Conservation (phyloP, 1,139 yeast genomes). For the Saccharomyces hybrid region DNA sequence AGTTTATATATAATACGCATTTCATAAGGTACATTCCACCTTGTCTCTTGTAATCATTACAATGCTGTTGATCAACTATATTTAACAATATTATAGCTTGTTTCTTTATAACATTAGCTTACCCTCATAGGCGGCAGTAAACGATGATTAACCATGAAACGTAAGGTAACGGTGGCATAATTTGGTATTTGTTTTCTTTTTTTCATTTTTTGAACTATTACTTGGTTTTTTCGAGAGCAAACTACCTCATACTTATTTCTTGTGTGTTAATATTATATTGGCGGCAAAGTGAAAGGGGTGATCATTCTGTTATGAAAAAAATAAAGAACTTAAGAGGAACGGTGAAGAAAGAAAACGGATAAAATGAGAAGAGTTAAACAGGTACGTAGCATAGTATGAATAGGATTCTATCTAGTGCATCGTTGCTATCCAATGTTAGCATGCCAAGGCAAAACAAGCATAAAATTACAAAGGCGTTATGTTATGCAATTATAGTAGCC, state of each 20-base stretch:
- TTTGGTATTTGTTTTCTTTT: no score
- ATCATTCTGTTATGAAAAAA: neutral
- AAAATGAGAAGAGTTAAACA: neutral
- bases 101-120: neutral
- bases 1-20: neutral
- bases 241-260: neutral
- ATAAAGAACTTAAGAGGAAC: neutral
- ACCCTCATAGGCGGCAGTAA: neutral
- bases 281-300: neutral
- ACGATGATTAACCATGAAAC: neutral
- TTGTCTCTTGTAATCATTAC: neutral
- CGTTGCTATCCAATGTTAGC: neutral
- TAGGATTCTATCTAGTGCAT: neutral
- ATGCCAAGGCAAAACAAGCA: neutral
- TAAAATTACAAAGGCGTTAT: conserved; percentile 5
- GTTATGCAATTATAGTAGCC: conserved; percentile 33
- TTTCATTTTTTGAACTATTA: neutral
- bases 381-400: neutral
- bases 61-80: neutral
- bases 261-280: neutral
- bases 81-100: neutral
- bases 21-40: no score
- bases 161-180: neutral
- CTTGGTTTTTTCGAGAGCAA: neutral
- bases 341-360: neutral